These are phyloP conservation scores for Ophiostoma tasmaniense DNA, from an alignment of 2,329 filamentous ascomycete genomes.

Conservation along the genomic window DNA sequence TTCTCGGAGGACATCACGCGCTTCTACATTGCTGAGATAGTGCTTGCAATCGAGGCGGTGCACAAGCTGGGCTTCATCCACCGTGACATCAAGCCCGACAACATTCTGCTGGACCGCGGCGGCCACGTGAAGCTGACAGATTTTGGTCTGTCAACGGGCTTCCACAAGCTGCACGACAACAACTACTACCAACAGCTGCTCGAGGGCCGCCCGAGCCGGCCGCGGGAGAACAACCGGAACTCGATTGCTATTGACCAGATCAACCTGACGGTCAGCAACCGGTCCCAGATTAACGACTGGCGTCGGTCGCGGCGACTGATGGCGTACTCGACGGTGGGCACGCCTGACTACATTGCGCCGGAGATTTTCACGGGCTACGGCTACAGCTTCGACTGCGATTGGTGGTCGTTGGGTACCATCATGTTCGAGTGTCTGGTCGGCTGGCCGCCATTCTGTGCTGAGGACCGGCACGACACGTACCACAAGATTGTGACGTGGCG, in stretches of 20 bases:
- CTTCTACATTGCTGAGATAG: conserved; percentile 98
- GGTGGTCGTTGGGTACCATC: conserved; percentile 98
- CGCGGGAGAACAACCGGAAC: conserved; percentile 63
- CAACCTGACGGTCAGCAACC: conserved; percentile 94
- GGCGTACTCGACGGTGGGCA: conserved; percentile 97
- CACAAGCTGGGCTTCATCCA: conserved; percentile 98
- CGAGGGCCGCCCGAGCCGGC: conserved; percentile 61
- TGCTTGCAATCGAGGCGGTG: conserved; percentile 95
- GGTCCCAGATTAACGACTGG: conserved; percentile 98
- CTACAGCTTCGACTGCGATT: conserved; percentile 95
- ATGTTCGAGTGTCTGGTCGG: conserved; percentile 99
- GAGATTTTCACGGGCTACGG: conserved; percentile 97
- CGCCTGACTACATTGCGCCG: conserved; percentile 95
- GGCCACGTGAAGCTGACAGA: conserved; percentile 98
- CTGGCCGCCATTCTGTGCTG: conserved; percentile 97
- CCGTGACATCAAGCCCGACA: conserved; percentile 98
- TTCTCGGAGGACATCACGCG: conserved; percentile 98
- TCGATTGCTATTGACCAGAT: conserved; percentile 97
- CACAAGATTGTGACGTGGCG: conserved; percentile 99
- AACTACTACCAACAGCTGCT: conserved; percentile 94
- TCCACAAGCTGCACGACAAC: conserved; percentile 96
- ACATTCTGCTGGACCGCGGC: conserved; percentile 88
- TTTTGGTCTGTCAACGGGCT: conserved; percentile 94
- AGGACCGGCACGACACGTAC: conserved; percentile 96
- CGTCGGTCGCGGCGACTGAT: conserved; percentile 89